Evolutionary conservation across 352 stramenopile species (phyloP), one percentile per base, ranked within the genome.

Genomic region (Globisporangium carolinianum): DNA sequence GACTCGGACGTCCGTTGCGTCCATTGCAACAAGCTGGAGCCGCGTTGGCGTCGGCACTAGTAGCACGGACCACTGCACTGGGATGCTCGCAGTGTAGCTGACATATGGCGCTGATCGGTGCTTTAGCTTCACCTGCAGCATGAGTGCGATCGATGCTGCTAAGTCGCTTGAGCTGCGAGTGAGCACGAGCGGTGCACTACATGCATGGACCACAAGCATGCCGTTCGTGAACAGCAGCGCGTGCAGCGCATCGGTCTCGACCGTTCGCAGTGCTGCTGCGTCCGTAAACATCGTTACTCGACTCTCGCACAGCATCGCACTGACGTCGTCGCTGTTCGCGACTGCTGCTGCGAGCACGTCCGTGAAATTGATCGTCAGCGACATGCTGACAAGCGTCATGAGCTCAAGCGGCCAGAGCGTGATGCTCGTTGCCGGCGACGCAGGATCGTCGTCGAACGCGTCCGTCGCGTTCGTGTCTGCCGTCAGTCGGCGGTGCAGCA

Each of bases 41-140:
- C 0, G 32, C 6, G 49, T 10, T 5, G n/a, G 18, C 1, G 35
- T 11, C 24, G 24, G 17, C 1, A 43, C 15, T 9, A 45, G 24
- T 6, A 68, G n/a, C n/a, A 60, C 48, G 1, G 11, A 48, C 66
- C 63, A 76, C 14, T 17, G 51, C 6, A 72, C 48, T 8, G 69
- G 61, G 6, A 76, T 36, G n/a, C 49, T 56, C 10, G 45, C 36
- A 11, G n/a, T 32, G 43, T 58, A 47, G 3, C 48, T 46, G 38
- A 61, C 15, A 45, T 47, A 66, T 9, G 45, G 18, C 37, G 54
- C 37, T 2, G 6, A 4, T 9, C 5, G 18, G 11, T 42, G 24
- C 41, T 65, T 60, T 48, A 61, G 6, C 10, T 51, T 54, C 38
- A 58, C 54, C 48, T 55, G 47, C 35, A 66, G 38, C n/a, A 57